Conservation (phyloP, 192 early-diverging fungal species). For the Coemansia sp. region DNA sequence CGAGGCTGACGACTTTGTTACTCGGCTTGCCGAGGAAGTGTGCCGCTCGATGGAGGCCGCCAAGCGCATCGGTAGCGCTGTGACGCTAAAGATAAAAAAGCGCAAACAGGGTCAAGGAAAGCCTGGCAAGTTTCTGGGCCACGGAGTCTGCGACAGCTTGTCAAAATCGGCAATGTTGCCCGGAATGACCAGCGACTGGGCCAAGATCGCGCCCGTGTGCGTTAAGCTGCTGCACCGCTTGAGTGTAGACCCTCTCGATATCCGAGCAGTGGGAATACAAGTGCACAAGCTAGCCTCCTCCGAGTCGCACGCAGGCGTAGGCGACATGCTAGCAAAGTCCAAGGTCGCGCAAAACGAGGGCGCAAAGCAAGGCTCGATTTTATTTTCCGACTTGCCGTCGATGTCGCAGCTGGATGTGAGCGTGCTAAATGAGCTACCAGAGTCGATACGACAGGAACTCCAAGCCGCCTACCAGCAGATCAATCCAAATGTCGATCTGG, state of each 20-base stretch:
- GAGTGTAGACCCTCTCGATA: slow-evolving; percentile 35
- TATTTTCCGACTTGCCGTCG: slow-evolving; percentile 21
- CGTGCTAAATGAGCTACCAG: slow-evolving; percentile 39
- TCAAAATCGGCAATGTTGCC: slow-evolving; percentile 58
- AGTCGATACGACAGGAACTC: slow-evolving; percentile 38
- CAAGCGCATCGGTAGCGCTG: slow-evolving; percentile 58
- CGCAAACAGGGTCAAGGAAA: slow-evolving; percentile 56
- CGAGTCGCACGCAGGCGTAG: slow-evolving; percentile 5
- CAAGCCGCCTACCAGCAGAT: slow-evolving; percentile 18
- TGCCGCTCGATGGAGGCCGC: slow-evolving; percentile 62
- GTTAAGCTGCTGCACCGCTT: slow-evolving; percentile 23
- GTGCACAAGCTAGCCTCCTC: slow-evolving; percentile 27
- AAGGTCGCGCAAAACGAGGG: neutral
- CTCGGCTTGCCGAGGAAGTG: slow-evolving; percentile 68
- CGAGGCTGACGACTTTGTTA: slow-evolving; percentile 73
- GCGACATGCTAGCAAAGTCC: slow-evolving; percentile 22
- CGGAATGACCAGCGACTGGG: slow-evolving; percentile 55
- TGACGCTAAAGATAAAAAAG: slow-evolving; percentile 73
- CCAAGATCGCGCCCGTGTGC: slow-evolving; percentile 20
- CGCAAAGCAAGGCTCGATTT: neutral
- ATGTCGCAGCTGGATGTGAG: slow-evolving; percentile 44
- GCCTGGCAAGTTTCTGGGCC: slow-evolving; percentile 65
- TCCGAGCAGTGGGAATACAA: slow-evolving; percentile 46
- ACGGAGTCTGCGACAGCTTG: slow-evolving; percentile 66
- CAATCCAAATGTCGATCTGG: slow-evolving; percentile 2